phyloP scores from a whole-genome alignment of 768 basidiomycete species.

The Leccinum sublutescens region DNA sequence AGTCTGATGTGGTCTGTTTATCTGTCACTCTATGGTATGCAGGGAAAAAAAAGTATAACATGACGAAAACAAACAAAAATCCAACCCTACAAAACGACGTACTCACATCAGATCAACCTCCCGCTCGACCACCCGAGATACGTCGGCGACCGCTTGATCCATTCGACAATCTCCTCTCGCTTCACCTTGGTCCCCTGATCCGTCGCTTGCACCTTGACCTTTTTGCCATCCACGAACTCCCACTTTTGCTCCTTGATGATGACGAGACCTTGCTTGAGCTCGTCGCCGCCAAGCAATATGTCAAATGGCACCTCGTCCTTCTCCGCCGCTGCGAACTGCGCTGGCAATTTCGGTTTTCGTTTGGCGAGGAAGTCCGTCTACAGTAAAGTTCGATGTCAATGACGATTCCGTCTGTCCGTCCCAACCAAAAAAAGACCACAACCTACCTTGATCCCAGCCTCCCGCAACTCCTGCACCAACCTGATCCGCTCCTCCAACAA shows the following conservation, averaged over 20 bases:
- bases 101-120: constrained; percentile 22
- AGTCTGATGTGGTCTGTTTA: background rate
- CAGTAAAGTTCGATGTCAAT: background rate
- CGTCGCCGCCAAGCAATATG: constrained; percentile 85
- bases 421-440: background rate
- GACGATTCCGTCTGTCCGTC: background rate
- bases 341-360: constrained; percentile 81
- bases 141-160: constrained; percentile 49
- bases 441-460: constrained; percentile 82
- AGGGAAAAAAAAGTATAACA: background rate
- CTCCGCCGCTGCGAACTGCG: constrained; percentile 90
- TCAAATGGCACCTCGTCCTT: constrained; percentile 92
- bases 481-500: constrained; percentile 80
- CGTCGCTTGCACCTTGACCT: constrained; percentile 55
- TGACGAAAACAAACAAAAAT: background rate
- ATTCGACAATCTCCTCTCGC: constrained; percentile 58
- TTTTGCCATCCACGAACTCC: constrained; percentile 72
- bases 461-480: constrained; percentile 78
- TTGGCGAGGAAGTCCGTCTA: constrained; percentile 94
- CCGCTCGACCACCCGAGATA: constrained; percentile 33
- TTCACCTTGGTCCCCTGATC: constrained; percentile 67
- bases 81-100: background rate
- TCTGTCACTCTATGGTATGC: background rate
- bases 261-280: constrained; percentile 80
- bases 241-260: constrained; percentile 90